Percentiles rank a stretch among this genome's conserved stretches.
These are phyloP conservation scores for Saccharomyces hybrid DNA, from an alignment of 1,139 yeast genomes.

Conservation along the genomic window DNA sequence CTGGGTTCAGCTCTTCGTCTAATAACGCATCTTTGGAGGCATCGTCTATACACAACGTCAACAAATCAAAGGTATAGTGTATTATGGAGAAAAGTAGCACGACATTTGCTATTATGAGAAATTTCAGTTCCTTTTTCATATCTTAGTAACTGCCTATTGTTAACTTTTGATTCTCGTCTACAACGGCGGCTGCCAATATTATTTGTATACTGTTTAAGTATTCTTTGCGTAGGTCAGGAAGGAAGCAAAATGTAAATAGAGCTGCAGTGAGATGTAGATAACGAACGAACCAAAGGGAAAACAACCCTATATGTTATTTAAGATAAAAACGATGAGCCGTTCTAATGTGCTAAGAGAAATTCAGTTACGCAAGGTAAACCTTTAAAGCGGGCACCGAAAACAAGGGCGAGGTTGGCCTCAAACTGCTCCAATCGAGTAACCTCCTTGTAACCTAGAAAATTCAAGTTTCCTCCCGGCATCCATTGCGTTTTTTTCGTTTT, in stretches of 20 bases:
- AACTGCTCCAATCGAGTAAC: not conserved
- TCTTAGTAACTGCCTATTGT: not conserved
- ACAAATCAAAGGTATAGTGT: conserved; percentile 67
- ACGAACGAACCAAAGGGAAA: not conserved
- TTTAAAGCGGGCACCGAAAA: not conserved
- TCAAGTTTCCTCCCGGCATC: not conserved
- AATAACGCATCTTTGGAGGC: conserved; percentile 55
- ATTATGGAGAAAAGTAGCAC: conserved; percentile 48
- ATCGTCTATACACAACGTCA: conserved; percentile 69
- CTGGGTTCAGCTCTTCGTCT: conserved; percentile 49
- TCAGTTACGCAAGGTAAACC: not conserved
- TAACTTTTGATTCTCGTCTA: not conserved
- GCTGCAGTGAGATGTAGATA: too few species aligned
- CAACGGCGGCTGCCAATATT: not conserved
- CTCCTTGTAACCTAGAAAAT: not conserved
- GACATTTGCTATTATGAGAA: conserved; percentile 53
- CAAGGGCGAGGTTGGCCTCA: not conserved
- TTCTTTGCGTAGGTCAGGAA: not conserved
- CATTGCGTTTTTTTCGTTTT: not conserved
- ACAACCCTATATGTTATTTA: not conserved
- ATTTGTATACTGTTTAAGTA: not conserved
- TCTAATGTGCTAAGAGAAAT: not conserved
- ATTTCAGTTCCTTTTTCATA: conserved; percentile 51
- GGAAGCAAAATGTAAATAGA: not conserved
- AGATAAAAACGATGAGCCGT: not conserved